Base-by-base conservation (phyloP, 202 grass and related monocot genomes). In the Dendrocalamus latiflorus region DNA sequence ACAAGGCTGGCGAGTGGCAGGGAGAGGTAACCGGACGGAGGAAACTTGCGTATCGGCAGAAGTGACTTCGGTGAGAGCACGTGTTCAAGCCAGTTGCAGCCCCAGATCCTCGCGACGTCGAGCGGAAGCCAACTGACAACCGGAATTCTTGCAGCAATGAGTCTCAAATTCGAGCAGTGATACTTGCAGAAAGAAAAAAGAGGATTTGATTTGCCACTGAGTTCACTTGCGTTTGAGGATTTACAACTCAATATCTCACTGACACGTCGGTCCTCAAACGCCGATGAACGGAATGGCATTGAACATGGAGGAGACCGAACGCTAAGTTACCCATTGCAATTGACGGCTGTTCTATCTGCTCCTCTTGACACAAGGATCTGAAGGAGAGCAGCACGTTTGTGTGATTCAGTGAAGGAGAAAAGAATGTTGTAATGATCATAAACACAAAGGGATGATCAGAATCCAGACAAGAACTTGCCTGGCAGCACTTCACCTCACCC, bases 401-500 rank as follows among this genome's bases (percentile, higher is more conserved):
- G 3, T 53, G 4, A 21, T 53, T n/a, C 25, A 17, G 2, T 18
- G 26, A 18, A n/a, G n/a, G n/a, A 34, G 62, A 65, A 37, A 20
- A 38, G 30, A 54, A 38, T 34, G 10, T 45, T 11, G 0, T 25
- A n/a, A 12, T 47, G 36, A 2, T 65, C 2, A 20, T 13, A 49
- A 5, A 34, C 3, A 0, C 6, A 2, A 11, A 33, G 15, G 42
- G 0, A 3, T 25, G 26, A 1, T 36, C 69, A 34, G 18, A 16
- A 9, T 65, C 10, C 12, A 1, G 13, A 41, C n/a, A n/a, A n/a
- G 2, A 18, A 77, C 61, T 83, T 83, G 71, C 92, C 89, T 98
- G 95, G 69, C 95, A 98, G 89, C 91, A 95, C 84, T 87, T 93
- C 58, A 95, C 79, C 76, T 91, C 92, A 66, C 95, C 93, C 5